Conservation (phyloP, 2,329 filamentous ascomycete genomes). For the Penicillium sclerotigenum region DNA sequence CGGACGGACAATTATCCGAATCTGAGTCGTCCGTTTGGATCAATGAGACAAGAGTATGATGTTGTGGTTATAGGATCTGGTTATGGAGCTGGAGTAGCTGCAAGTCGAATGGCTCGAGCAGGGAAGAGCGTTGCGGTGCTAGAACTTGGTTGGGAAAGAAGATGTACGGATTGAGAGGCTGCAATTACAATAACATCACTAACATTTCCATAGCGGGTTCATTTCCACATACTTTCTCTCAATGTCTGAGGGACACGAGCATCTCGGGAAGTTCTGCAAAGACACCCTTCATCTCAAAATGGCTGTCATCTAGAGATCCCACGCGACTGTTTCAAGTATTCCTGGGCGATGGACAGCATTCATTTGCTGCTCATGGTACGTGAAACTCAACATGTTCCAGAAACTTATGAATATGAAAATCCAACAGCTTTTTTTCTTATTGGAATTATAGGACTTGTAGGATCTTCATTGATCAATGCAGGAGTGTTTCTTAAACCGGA, state of each 20-base stretch:
- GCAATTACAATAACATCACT: background rate
- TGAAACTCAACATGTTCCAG: background rate
- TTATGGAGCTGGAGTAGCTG: conserved; percentile 65
- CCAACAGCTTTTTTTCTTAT: background rate
- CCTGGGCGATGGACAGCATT: conserved; percentile 62
- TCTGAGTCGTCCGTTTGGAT: conserved; percentile 5
- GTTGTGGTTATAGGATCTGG: conserved; percentile 66
- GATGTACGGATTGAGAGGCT: conserved; percentile 41
- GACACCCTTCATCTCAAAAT: conserved; percentile 1
- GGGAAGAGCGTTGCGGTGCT: conserved; percentile 61
- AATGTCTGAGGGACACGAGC: conserved; percentile 9
- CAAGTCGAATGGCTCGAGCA: conserved; percentile 61
- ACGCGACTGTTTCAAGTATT: conserved; percentile 64
- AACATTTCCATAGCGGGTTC: conserved; percentile 8
- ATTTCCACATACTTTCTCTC: conserved; percentile 11
- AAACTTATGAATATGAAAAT: background rate
- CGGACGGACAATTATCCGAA: conserved; percentile 8
- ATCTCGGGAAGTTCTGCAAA: conserved; percentile 9
- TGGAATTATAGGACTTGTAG: conserved; percentile 54
- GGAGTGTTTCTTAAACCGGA: conserved; percentile 64
- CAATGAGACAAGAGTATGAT: conserved; percentile 50
- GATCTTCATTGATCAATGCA: conserved; percentile 62
- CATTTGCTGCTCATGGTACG: conserved; percentile 57
- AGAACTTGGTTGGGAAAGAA: conserved; percentile 62
- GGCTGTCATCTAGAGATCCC: conserved; percentile 44